Evolutionary conservation across 345 rosid genomes (phyloP).

Genomic region (Eucalyptus cloeziana): DNA sequence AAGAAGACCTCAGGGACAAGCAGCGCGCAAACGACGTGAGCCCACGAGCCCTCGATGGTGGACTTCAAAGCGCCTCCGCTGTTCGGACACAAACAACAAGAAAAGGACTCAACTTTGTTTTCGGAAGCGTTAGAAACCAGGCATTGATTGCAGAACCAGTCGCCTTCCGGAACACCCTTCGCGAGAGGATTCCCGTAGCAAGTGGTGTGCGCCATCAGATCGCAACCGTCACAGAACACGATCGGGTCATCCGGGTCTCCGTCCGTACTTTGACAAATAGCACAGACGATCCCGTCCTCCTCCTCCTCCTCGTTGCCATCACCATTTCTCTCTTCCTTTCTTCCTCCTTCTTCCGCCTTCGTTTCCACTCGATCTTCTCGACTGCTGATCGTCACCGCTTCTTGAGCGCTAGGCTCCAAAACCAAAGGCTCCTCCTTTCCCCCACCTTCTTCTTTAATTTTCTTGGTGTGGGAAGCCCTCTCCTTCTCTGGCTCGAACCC

Average conservation of each 20-base stretch:
- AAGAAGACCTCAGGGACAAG: conserved; percentile 87
- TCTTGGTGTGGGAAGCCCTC: neutral
- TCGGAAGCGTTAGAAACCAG: neutral
- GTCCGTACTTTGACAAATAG: conserved; percentile 81
- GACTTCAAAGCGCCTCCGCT: conserved; percentile 58
- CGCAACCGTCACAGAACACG: conserved; percentile 94
- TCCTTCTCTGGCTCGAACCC: neutral
- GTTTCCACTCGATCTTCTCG: neutral
- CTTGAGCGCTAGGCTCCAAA: neutral
- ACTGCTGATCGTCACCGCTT: neutral
- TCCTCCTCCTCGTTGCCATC: conserved; percentile 5
- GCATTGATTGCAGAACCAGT: conserved; percentile 72
- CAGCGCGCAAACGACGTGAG: conserved; percentile 69
- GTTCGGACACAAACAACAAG: conserved; percentile 60
- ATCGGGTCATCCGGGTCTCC: conserved; percentile 90
- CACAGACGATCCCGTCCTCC: conserved; percentile 82
- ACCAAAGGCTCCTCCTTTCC: neutral
- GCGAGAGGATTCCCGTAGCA: conserved; percentile 82
- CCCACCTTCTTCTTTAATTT: conserved; percentile 2
- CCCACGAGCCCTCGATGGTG: conserved; percentile 55
- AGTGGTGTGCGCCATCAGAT: conserved; percentile 79
- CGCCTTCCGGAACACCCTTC: conserved; percentile 64
- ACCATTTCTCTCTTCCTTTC: neutral
- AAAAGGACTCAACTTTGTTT: neutral
- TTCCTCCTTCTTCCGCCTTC: neutral